Evolutionary conservation across 495 filamentous ascomycete species (phyloP), one percentile per base, ranked within the genome.

Genomic region (Halenospora varia): DNA sequence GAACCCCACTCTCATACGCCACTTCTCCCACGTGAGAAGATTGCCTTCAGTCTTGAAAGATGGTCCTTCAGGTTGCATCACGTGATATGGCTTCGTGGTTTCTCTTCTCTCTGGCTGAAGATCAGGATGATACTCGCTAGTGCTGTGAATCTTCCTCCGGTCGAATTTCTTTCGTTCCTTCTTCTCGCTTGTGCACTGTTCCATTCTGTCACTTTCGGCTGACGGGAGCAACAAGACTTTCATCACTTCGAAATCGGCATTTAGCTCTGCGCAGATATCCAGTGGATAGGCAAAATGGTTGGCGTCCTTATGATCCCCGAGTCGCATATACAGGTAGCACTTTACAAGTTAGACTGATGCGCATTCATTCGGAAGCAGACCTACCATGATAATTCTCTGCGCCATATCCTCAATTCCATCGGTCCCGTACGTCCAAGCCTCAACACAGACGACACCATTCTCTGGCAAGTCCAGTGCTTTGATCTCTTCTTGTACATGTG

Each of bases 1-100:
- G 74, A 91, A 93, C 11, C 88, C 86, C 40, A 92, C 76, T 49
- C 82, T 72, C 64, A 88, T 80, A 15, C 73, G 74, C 85, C 85
- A 88, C 59, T 87, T 88, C 68, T 88, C 82, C 85, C 85, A 88
- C 40, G 77, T 73, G 25, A 88, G 71, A 11, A 82, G 57, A 50
- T 68, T 76, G 11, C 70, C 72, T 1, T 57, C 72, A 11, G 78
- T 70, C 4, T 69, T 72, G 65, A 82, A 82, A 9, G 71, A 75
- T 3, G 78, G 73, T 2, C 78, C 78, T 19, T 80, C 77, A 10
- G 78, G 78, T 35, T 82, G 78, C 11, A 68, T 62, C 35, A 82
- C 70, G 46, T 79, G 74, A 40, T 78, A 69, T 22, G 76, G 77
- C 60, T 80, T 82, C 17, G 79, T 45, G 54, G 56, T 82, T 76